These are phyloP conservation scores for Mycena crocata DNA, from an alignment of 768 basidiomycete genomes.

Conservation along the genomic window DNA sequence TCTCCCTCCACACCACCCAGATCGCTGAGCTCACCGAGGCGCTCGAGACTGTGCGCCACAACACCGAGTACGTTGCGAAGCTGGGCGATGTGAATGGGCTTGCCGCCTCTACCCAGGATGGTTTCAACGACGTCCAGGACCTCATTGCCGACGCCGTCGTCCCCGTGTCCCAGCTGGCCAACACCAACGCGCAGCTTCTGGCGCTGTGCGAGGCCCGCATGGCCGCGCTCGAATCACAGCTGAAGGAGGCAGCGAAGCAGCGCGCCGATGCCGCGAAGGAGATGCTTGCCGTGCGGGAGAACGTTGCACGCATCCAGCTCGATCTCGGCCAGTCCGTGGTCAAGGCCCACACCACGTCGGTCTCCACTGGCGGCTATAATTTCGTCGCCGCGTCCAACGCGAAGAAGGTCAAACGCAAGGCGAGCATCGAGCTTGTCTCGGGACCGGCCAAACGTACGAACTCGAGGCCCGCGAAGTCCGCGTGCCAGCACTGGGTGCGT, in stretches of 20 bases:
- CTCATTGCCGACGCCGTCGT: background rate
- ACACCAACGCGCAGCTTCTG: background rate
- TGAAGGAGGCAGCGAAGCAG: no score
- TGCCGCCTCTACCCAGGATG: background rate
- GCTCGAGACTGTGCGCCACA: background rate
- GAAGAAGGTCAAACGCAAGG: conserved; percentile 5
- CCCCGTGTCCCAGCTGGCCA: background rate
- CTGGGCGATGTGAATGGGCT: background rate
- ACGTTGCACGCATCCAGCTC: background rate
- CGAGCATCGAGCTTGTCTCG: background rate
- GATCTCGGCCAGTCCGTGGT: background rate
- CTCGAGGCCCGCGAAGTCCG: background rate
- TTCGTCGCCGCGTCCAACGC: background rate
- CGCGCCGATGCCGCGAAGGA: background rate
- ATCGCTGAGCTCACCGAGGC: background rate
- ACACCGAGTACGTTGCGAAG: background rate
- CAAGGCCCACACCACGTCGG: background rate
- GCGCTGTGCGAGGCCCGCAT: background rate
- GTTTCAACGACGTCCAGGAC: background rate
- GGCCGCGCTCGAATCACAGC: background rate
- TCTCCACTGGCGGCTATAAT: background rate
- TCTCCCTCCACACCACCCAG: conserved; percentile 2
- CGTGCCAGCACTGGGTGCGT: background rate
- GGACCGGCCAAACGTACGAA: background rate
- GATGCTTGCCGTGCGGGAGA: background rate